Evolutionary conservation across 1,284 basidiomycete genomes (phyloP), one percentile per base, ranked within the genome.

Genomic region (Boletus semigastroideus): DNA sequence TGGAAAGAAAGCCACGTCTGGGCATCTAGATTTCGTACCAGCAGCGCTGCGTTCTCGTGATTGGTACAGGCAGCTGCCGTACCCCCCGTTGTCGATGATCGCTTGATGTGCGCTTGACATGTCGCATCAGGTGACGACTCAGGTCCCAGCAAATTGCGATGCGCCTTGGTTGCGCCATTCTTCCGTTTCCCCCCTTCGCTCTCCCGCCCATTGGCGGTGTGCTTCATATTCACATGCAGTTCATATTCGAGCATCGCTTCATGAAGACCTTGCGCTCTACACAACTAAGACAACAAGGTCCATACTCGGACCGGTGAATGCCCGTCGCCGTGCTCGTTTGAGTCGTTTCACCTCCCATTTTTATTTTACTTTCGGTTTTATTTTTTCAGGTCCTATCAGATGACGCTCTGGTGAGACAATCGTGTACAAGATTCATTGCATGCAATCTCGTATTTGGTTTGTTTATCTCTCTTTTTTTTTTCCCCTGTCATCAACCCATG

Each of bases 141-240:
- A 59, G 57, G 57, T 37, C 43, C 34, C 30, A 31, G 12, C 36
- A 42, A 41, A 28, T 45, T 42, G 39, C 27, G 56, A 25, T 46
- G 43, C 14, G n/a, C n/a, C n/a, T n/a, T 7, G 34, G 37, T 33
- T 20, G 22, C 27, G 27, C 34, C 11, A 46, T 60, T 38, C 60
- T 42, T 34, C 56, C 49, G 27, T 59, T 56, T 59, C 17, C 30
- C n/a, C n/a, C n/a, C n/a, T n/a, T n/a, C n/a, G n/a, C n/a, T n/a
- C n/a, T n/a, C n/a, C n/a, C n/a, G n/a, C n/a, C n/a, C n/a, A n/a
- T n/a, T n/a, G n/a, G n/a, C n/a, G n/a, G n/a, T n/a, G n/a, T n/a
- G n/a, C n/a, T n/a, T n/a, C n/a, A n/a, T n/a, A n/a, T n/a, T n/a
- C n/a, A n/a, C n/a, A n/a, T n/a, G n/a, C n/a, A n/a, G n/a, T n/a